Evolutionary conservation across 306 rosid species (phyloP).

Genomic region (Ammopiptanthus mongolicus): DNA sequence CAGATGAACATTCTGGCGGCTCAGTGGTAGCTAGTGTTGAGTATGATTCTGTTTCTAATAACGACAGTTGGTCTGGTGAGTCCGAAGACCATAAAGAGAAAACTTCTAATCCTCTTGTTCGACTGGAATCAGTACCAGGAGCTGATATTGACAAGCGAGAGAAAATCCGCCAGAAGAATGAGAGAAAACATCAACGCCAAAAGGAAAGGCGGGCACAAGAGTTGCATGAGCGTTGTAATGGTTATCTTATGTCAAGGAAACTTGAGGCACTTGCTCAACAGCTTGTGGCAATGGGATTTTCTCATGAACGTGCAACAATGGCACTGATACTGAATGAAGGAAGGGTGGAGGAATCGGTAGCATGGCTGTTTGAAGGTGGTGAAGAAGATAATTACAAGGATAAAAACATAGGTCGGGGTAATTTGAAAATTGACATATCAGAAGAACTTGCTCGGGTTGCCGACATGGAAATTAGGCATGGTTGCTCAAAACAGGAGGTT

Average conservation of each 20-base stretch:
- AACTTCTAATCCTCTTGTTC: slow-evolving; percentile 44
- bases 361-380: slow-evolving; percentile 73
- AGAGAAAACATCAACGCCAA: slow-evolving; percentile 95
- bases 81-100: slow-evolving; percentile 92
- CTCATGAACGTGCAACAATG: slow-evolving; percentile 81
- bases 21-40: slow-evolving; percentile 51
- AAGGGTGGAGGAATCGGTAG: slow-evolving; percentile 82
- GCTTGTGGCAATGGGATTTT: slow-evolving; percentile 86
- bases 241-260: slow-evolving; percentile 92
- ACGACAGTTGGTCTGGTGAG: slow-evolving; percentile 98
- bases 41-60: slow-evolving; percentile 94
- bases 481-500: slow-evolving; percentile 87
- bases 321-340: slow-evolving; percentile 90
- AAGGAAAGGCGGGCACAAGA: slow-evolving; percentile 97
- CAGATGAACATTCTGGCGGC: slow-evolving; percentile 79
- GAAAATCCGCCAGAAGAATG: slow-evolving; percentile 91
- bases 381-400: slow-evolving; percentile 58
- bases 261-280: slow-evolving; percentile 88
- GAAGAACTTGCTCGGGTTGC: slow-evolving; percentile 78
- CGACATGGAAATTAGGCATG: slow-evolving; percentile 57
- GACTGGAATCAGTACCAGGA: slow-evolving; percentile 76
- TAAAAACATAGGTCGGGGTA: slow-evolving; percentile 44
- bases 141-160: slow-evolving; percentile 93
- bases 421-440: slow-evolving; percentile 92
- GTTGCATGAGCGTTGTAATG: slow-evolving; percentile 80